Base-by-base conservation (phyloP, 352 stramenopile genomes). In the Pilasporangium apinafurcum region DNA sequence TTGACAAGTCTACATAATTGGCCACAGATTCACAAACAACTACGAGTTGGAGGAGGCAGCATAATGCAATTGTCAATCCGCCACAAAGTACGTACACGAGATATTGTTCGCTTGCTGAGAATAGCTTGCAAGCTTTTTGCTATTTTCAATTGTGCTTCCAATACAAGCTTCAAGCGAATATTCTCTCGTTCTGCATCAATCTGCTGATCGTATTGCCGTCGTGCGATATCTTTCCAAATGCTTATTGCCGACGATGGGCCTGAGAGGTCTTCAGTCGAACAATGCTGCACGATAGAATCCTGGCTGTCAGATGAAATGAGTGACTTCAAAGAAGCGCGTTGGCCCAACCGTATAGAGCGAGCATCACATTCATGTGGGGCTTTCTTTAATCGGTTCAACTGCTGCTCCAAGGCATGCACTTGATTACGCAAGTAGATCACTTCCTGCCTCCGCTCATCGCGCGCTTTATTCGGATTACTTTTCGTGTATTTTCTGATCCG, bases 161-260 rank as follows among this genome's bases (percentile, higher is more conserved):
- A 62, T 8, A 78, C 55, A 12, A 57, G 53, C 37, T 78, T 82
- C 18, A 82, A 60, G 1, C 65, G 65, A 24, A 76, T 56, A 37
- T 87, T 87, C 48, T 87, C 68, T 67, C 80, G 79, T 61, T 85
- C 68, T 0, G 71, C 71, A 10, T 28, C 25, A 18, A 25, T 24
- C 26, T 17, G 26, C 18, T 36, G 26, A 10, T 37, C 41, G 0
- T 14, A 38, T 40, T 48, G 41, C 6, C 29, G 25, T 8, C 14
- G 18, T n/a, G 41, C 41, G 16, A 48, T 16, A 25, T 38, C 26
- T 27, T 48, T 22, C 41, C 41, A 48, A 6, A 46, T 37, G 10
- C 24, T n/a, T n/a, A n/a, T n/a, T n/a, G n/a, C n/a, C n/a, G n/a
- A n/a, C n/a, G n/a, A n/a, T n/a, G n/a, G n/a, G n/a, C n/a, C n/a